phyloP scores from a whole-genome alignment of 306 rosid genomes.

The Dalbergia cultrata region DNA sequence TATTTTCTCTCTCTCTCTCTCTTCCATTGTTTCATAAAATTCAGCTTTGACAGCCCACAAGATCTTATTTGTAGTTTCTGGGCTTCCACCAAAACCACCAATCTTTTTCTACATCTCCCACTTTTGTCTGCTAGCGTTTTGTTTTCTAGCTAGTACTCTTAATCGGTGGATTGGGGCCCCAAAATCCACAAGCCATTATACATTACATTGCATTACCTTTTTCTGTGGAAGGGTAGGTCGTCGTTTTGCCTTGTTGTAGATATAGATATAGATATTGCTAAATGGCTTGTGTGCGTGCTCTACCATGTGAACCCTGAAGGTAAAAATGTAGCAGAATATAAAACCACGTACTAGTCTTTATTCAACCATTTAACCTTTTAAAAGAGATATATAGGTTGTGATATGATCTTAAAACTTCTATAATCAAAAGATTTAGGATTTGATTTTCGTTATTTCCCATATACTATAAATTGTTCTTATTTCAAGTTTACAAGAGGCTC shows the following conservation, averaged over 20 bases:
- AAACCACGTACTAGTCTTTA: too few species aligned
- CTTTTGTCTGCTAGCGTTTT: constrained; percentile 53
- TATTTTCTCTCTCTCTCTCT: constrained; percentile 16
- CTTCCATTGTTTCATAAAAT: constrained; percentile 38
- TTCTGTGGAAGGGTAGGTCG: constrained; percentile 42
- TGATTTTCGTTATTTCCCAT: too few species aligned
- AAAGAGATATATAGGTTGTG: too few species aligned
- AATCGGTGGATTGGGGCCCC: constrained; percentile 38
- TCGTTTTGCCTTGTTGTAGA: constrained; percentile 37
- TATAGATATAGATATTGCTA: constrained; percentile 24
- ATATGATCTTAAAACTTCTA: too few species aligned
- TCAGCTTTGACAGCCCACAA: constrained; percentile 81
- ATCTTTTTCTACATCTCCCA: constrained; percentile 33
- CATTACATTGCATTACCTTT: constrained; percentile 27
- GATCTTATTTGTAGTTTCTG: constrained; percentile 47
- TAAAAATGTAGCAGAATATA: too few species aligned
- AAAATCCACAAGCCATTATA: constrained; percentile 18
- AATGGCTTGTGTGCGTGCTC: constrained; percentile 24
- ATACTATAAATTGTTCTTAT: too few species aligned
- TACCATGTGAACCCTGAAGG: background rate
- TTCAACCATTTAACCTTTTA: too few species aligned
- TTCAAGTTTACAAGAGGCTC: too few species aligned
- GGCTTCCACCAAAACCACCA: constrained; percentile 54
- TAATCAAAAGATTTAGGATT: too few species aligned
- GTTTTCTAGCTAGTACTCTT: constrained; percentile 11